Evolutionary conservation across 371 early-diverging fungal genomes (phyloP).

Genomic region (Apophysomyces ossiformis): DNA sequence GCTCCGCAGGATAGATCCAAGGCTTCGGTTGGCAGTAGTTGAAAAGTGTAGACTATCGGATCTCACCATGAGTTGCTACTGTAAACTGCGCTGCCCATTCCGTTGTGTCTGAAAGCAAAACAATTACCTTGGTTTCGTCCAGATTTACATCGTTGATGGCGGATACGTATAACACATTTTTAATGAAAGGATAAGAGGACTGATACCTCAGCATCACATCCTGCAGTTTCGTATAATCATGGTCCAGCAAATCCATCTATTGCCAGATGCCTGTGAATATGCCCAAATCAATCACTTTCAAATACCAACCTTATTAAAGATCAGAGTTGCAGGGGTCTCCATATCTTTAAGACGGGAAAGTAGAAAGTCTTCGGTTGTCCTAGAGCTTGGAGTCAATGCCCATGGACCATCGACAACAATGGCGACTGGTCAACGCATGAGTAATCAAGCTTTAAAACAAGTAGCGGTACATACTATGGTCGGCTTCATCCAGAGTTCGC

Average conservation of each 20-base stretch:
- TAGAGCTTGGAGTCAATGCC: conserved; percentile 45
- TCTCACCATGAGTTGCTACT: background rate
- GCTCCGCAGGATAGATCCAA: conserved; percentile 69
- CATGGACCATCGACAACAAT: conserved; percentile 68
- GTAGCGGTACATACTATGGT: conserved; percentile 48
- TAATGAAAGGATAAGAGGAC: conserved; percentile 32
- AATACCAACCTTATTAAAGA: conserved; percentile 70
- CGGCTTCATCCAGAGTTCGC: conserved; percentile 74
- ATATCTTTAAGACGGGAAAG: conserved; percentile 52
- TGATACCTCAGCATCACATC: conserved; percentile 35
- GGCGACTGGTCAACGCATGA: conserved; percentile 34
- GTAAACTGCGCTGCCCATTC: background rate
- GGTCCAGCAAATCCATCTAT: conserved; percentile 62
- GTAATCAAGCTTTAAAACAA: background rate
- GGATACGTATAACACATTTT: conserved; percentile 50
- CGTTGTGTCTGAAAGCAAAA: background rate
- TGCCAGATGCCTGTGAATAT: background rate
- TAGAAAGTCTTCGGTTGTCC: conserved; percentile 60
- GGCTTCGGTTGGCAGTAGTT: conserved; percentile 45
- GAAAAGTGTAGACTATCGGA: conserved; percentile 44
- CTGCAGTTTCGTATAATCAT: conserved; percentile 42
- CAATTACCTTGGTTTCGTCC: conserved; percentile 39
- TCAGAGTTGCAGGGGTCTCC: conserved; percentile 61
- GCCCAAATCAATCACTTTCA: background rate
- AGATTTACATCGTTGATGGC: conserved; percentile 42